Base-by-base conservation (phyloP, 192 early-diverging fungal genomes). In the Entomortierella beljakovae region DNA sequence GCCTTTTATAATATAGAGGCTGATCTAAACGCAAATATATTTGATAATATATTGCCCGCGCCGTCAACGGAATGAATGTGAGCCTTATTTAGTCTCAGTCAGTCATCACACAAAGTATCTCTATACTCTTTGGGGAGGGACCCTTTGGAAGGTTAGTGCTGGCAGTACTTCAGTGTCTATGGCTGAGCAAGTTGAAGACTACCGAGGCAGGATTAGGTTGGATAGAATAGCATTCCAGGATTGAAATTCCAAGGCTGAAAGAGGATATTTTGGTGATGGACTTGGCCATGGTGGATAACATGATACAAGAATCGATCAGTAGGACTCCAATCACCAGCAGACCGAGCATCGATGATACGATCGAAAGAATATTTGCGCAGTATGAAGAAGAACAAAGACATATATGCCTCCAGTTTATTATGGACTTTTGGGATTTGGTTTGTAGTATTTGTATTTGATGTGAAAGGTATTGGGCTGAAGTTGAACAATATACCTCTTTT, bases 111-210 rank as follows among this genome's bases (percentile, higher is more conserved):
- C 33, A 64, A 2, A 66, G 73, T 1, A 42, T 77, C 9, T 46
- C 46, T 26, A 25, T 34, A 1, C 60, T 64, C 1, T 77, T 77
- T 68, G 73, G 73, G 11, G 60, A 54, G 0, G 38, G 31, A 11
- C 31, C 54, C 0, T 68, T 77, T 29, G 66, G 54, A 9, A 53
- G 56, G 23, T 46, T 77, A 22, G 57, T 64, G 1, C 25, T 62
- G 18, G 51, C 66, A 25, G 73, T 77, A 11, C 26, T 77, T n/a
- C 49, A 51, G 22, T 77, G 73, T n/a, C 51, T 77, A 10, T 37
- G 68, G 22, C 54, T 77, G 3, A 68, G 68, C 34, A 77, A 58
- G 35, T 8, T 77, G 35, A 48, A 23, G 10, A 25, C 11, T 0
- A 35, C 68, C 0, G 64, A 58, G 22, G n/a, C 52, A 3, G 73